Evolutionary conservation across 176 grass and related monocot genomes (phyloP).

Genomic region (Zoysia japonica): DNA sequence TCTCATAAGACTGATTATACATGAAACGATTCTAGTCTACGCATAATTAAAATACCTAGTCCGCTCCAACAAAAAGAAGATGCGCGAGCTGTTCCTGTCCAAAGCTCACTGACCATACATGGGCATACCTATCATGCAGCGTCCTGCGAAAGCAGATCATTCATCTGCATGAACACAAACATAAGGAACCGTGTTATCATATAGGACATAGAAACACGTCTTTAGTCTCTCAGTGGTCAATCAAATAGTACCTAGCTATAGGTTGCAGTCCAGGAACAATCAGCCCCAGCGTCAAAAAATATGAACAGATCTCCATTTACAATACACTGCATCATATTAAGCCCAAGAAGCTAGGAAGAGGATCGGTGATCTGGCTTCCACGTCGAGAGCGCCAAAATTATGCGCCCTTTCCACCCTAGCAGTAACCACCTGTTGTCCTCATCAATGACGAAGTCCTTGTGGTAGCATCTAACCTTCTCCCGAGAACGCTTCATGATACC

Average conservation of each 20-base stretch:
- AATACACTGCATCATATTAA: neutral
- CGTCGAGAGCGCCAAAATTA: constrained; percentile 69
- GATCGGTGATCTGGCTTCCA: constrained; percentile 63
- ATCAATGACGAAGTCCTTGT: constrained; percentile 82
- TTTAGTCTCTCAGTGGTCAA: neutral
- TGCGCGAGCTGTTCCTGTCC: constrained; percentile 31
- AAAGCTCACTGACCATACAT: constrained; percentile 15
- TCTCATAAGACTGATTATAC: constrained; percentile 17
- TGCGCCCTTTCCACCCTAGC: constrained; percentile 94
- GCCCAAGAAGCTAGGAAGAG: constrained; percentile 34
- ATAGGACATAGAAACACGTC: constrained; percentile 3
- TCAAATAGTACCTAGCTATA: constrained; percentile 31
- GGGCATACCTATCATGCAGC: constrained; percentile 2
- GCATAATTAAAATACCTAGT: constrained; percentile 34
- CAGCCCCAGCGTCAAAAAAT: constrained; percentile 38
- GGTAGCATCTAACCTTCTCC: constrained; percentile 74
- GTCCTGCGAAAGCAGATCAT: neutral
- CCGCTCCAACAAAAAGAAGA: constrained; percentile 34
- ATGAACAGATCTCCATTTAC: constrained; percentile 47
- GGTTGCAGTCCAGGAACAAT: constrained; percentile 35
- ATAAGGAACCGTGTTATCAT: neutral
- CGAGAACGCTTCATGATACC: constrained; percentile 76
- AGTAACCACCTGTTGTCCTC: constrained; percentile 80
- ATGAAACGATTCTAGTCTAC: constrained; percentile 39
- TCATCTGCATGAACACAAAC: constrained; percentile 26